A percentile compares a stretch with the other conserved stretches of the same genome.
Conservation (phyloP, 1,139 yeast species). For the Casaregolazyma lundiana region DNA sequence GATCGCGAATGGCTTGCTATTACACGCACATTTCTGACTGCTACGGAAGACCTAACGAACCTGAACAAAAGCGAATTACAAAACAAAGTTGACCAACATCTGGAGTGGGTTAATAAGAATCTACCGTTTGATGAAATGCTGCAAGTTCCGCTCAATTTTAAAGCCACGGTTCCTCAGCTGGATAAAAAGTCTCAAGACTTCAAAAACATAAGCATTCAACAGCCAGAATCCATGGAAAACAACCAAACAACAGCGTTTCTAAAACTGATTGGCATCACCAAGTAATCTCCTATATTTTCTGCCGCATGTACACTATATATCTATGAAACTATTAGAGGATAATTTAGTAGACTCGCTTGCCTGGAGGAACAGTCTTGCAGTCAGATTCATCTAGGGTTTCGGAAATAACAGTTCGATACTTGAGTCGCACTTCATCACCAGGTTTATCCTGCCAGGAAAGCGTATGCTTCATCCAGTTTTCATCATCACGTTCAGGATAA, state of each 20-base stretch:
- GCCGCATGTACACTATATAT: conserved; percentile 5
- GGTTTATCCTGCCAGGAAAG: conserved; percentile 79
- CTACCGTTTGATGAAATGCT: conserved; percentile 20
- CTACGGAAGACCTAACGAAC: conserved; percentile 5
- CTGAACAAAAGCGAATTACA: not conserved
- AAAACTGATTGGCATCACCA: conserved; percentile 13
- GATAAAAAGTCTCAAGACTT: conserved; percentile 3
- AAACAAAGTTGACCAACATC: conserved; percentile 21
- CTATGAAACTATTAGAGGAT: conserved; percentile 55
- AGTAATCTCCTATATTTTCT: not conserved
- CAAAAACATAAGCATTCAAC: conserved; percentile 9
- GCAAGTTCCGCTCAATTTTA: conserved; percentile 18
- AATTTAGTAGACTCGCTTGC: conserved; percentile 83
- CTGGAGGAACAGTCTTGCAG: conserved; percentile 96
- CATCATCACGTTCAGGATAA: conserved; percentile 93
- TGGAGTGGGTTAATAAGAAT: conserved; percentile 31
- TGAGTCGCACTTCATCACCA: conserved; percentile 70
- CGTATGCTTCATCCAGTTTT: conserved; percentile 96
- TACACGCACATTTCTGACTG: conserved; percentile 24
- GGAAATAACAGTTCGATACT: conserved; percentile 80
- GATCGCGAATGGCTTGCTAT: conserved; percentile 40
- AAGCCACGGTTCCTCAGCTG: conserved; percentile 11
- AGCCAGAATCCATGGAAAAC: conserved; percentile 19
- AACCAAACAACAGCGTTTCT: conserved; percentile 27
- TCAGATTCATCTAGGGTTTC: conserved; percentile 86